Percentiles rank a stretch among this genome's conserved stretches.
Evolutionary conservation across 805 yeast genomes (phyloP).

Genomic region (Grigorovia humatica): DNA sequence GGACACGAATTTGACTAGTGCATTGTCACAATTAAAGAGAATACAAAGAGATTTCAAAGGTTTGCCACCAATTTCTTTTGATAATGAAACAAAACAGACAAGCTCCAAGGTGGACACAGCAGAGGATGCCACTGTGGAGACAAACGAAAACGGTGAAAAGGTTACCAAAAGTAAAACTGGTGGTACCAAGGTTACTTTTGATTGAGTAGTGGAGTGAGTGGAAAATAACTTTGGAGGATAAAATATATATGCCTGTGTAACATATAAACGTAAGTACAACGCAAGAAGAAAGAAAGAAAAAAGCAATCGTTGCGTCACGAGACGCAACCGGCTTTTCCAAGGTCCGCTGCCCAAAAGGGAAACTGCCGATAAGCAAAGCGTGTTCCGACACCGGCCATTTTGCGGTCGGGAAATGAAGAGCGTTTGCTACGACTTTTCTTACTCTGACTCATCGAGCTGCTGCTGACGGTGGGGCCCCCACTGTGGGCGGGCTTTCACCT

Average conservation of each 20-base stretch:
- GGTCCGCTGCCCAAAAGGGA: no score
- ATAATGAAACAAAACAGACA: neutral
- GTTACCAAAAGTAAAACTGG: slow-evolving; percentile 20
- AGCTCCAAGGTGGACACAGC: neutral
- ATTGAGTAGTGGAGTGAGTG: slow-evolving; percentile 11
- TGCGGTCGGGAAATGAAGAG: no score
- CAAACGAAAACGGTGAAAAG: slow-evolving; percentile 4
- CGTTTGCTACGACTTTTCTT: no score
- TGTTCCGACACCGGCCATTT: no score
- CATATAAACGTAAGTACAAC: neutral
- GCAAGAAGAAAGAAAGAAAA: neutral
- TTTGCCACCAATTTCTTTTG: slow-evolving; percentile 44
- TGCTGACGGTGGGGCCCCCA: no score
- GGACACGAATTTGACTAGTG: slow-evolving; percentile 23
- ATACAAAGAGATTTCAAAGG: slow-evolving; percentile 73
- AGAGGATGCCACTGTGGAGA: neutral
- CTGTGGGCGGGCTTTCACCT: no score
- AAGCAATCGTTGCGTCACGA: neutral
- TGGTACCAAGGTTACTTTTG: slow-evolving; percentile 22
- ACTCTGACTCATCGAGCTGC: no score
- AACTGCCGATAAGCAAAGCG: no score
- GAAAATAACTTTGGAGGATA: no score
- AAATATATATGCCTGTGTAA: neutral
- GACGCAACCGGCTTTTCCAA: neutral
- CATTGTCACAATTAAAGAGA: slow-evolving; percentile 52